phyloP scores from a whole-genome alignment of 2,329 filamentous ascomycete species.

The Exophiala spinifera region DNA sequence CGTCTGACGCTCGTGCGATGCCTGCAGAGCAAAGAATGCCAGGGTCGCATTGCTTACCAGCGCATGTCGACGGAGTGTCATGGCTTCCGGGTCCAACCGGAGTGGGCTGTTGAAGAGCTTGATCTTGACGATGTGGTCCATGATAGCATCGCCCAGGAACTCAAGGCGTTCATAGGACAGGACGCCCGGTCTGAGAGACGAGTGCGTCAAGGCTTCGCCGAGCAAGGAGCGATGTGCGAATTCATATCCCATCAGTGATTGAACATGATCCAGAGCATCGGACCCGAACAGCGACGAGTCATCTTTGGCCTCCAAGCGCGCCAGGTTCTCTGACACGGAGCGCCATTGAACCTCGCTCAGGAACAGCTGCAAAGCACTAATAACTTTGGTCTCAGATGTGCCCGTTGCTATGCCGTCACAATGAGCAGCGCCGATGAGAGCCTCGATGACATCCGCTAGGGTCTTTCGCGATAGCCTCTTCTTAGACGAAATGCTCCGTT shows the following conservation, averaged over 20 bases:
- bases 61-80: conserved; percentile 74
- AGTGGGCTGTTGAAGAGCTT: conserved; percentile 45
- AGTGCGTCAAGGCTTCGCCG: conserved; percentile 75
- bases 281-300: background rate
- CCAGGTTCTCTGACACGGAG: conserved; percentile 41
- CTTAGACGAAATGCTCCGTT: conserved; percentile 20
- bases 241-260: conserved; percentile 65
- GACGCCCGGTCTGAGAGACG: conserved; percentile 7
- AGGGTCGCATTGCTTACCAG: conserved; percentile 79
- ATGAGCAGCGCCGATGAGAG: conserved; percentile 74
- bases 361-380: conserved; percentile 56
- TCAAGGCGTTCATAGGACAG: conserved; percentile 69
- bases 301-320: background rate
- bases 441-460: conserved; percentile 83
- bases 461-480: conserved; percentile 67
- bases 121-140: conserved; percentile 72
- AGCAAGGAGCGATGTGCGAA: conserved; percentile 69
- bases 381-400: conserved; percentile 51
- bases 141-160: conserved; percentile 80
- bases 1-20: conserved; percentile 2
- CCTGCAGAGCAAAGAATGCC: conserved; percentile 56
- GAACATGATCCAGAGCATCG: conserved; percentile 41
- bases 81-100: conserved; percentile 52
- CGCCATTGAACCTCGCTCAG: conserved; percentile 59
- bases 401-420: conserved; percentile 56